Percentiles rank a stretch among this genome's conserved stretches.
These are phyloP conservation scores for Coniochaeta hoffmannii DNA, from an alignment of 2,329 filamentous ascomycete species.

Conservation along the genomic window DNA sequence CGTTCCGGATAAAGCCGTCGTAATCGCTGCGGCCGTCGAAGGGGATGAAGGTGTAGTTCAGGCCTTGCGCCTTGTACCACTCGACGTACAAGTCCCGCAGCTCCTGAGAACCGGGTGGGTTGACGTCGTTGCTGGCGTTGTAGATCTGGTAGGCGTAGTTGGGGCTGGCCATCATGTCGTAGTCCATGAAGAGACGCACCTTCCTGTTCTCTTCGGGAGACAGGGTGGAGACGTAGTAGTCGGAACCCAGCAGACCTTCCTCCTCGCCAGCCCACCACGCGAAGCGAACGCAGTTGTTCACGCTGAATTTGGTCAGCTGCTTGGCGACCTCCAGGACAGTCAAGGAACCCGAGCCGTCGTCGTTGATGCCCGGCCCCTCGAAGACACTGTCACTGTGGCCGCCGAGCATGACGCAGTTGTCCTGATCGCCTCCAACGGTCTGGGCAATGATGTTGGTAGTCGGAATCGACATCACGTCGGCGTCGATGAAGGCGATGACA, in stretches of 20 bases:
- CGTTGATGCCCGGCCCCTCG: constrained; percentile 67
- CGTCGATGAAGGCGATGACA: constrained; percentile 52
- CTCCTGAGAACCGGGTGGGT: constrained; percentile 64
- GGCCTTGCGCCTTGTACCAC: constrained; percentile 55
- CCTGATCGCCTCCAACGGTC: constrained; percentile 48
- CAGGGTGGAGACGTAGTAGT: constrained; percentile 51
- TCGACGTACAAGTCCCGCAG: constrained; percentile 60
- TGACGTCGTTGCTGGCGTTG: constrained; percentile 61
- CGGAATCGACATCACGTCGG: constrained; percentile 43
- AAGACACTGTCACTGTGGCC: constrained; percentile 57
- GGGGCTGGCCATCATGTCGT: constrained; percentile 62
- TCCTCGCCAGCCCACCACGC: constrained; percentile 64
- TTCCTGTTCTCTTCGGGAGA: constrained; percentile 50
- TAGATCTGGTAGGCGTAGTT: constrained; percentile 65
- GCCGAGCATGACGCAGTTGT: constrained; percentile 60
- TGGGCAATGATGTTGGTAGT: constrained; percentile 58
- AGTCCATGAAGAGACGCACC: constrained; percentile 62
- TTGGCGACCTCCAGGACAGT: constrained; percentile 56
- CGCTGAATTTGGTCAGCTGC: constrained; percentile 47
- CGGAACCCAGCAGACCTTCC: constrained; percentile 57
- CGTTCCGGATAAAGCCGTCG: constrained; percentile 64
- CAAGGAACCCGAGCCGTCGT: constrained; percentile 63
- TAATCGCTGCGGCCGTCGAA: constrained; percentile 80
- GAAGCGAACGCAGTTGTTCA: constrained; percentile 60
- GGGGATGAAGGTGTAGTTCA: constrained; percentile 62